A percentile compares a stretch with the other conserved stretches of the same genome.
phyloP scores from a whole-genome alignment of 73 alveolate species.

The Symbiodinium pilosum region DNA sequence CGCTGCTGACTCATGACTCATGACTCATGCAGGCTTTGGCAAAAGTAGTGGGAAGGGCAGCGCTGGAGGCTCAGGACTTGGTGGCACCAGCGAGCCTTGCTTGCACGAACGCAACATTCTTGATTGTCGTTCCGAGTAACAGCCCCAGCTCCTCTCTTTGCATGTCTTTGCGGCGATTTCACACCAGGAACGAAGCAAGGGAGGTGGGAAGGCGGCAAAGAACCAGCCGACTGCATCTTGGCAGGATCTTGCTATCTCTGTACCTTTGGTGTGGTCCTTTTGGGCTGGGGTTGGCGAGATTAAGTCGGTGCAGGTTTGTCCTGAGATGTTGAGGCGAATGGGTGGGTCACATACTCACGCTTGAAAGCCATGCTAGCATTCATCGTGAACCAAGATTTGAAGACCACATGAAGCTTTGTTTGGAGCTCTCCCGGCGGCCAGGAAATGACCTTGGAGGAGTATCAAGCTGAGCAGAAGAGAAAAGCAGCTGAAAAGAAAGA shows the following conservation, averaged over 20 bases:
- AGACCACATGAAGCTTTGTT: too few species aligned
- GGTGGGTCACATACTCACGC: too few species aligned
- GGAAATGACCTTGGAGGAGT: constrained; percentile 77
- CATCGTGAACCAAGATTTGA: too few species aligned
- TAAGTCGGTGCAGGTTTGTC: too few species aligned
- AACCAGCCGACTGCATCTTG: background rate
- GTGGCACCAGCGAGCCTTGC: background rate
- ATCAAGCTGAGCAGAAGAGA: constrained; percentile 76
- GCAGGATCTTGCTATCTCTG: background rate
- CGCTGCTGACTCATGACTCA: too few species aligned
- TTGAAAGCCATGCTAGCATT: too few species aligned
- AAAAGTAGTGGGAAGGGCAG: background rate
- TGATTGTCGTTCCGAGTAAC: too few species aligned
- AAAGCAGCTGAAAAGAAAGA: constrained; percentile 75
- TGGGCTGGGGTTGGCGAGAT: too few species aligned
- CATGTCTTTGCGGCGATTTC: too few species aligned
- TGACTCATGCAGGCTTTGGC: constrained; percentile 18
- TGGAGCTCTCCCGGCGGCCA: background rate
- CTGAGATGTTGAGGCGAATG: background rate
- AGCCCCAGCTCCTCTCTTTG: too few species aligned
- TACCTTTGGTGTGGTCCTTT: too few species aligned
- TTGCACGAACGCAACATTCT: background rate
- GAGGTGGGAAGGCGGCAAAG: constrained; percentile 25
- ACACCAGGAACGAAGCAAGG: constrained; percentile 49
- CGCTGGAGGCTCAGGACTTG: constrained; percentile 17